Base-by-base conservation (phyloP, 2,329 filamentous ascomycete species). In the Ophiostoma ips region DNA sequence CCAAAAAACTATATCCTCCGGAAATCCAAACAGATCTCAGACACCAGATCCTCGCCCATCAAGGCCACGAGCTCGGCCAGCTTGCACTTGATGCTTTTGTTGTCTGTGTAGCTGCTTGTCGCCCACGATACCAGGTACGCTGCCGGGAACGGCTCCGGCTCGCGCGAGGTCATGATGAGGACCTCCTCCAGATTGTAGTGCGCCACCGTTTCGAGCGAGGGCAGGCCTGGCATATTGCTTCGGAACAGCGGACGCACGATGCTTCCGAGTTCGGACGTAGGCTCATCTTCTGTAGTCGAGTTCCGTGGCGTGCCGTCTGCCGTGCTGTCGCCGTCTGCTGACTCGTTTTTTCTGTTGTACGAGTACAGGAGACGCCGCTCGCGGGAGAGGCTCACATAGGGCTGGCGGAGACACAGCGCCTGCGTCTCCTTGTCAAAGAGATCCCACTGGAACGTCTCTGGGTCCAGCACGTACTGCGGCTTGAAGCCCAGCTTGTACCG, bases 401-500 rank as follows among this genome's bases (percentile, higher is more conserved):
- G 65, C 48, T 76, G 72, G 50, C 67, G 64, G 54, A 82, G 76
- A 33, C 75, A 67, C 9, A 73, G 57, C 2, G 58, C 62, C 44
- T 80, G 61, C 2, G 77, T 60, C 3, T 69, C 65, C 34, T 70
- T 65, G 55, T 80, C 73, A 18, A 87, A 61, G 0, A 68, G 66
- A 55, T 81, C 69, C 83, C 83, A 87, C 9, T 65, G 61, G 55
- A 81, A 69, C 0, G 72, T 73, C 54, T 80, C 76, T 0, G 83
- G 82, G 55, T 89, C 83, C 11, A 90, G 71, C 11, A 92, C 73
- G 58, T 81, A 77, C 60, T 87, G 83, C 1, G 84, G 85, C 11
- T 72, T 70, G 62, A 85, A 92, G 60, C 88, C 82, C 52, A 81
- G 83, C 68, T 92, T 92, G 69, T 92, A 92, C 57, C 73, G 72